Evolutionary conservation across 2,329 filamentous ascomycete species (phyloP).

Genomic region (Gnomoniopsis sp.): DNA sequence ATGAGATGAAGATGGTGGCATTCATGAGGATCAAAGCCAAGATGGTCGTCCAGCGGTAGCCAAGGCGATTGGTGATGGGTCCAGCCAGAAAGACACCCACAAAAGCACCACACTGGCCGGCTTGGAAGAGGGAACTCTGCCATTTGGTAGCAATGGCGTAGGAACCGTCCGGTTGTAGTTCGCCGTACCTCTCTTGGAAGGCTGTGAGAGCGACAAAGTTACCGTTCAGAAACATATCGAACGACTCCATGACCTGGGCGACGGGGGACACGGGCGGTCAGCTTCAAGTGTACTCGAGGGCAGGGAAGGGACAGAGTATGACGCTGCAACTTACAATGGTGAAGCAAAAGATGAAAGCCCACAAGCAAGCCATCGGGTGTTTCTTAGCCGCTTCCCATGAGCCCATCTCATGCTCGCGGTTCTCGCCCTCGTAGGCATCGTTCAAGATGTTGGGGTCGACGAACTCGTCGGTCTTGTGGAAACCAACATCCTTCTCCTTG

Average conservation of each 20-base stretch:
- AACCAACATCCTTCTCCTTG: conserved; percentile 21
- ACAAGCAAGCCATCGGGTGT: conserved; percentile 43
- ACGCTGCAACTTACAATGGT: conserved; percentile 39
- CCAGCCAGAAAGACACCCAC: conserved; percentile 59
- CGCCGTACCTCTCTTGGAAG: conserved; percentile 37
- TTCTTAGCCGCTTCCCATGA: conserved; percentile 34
- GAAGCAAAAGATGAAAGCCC: conserved; percentile 47
- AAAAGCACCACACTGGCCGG: conserved; percentile 56
- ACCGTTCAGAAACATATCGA: conserved; percentile 45
- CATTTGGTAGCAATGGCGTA: conserved; percentile 48
- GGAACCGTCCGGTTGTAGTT: conserved; percentile 20
- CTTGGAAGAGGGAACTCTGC: conserved; percentile 55
- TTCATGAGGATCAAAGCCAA: conserved; percentile 53
- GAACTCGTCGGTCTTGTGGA: conserved; percentile 31
- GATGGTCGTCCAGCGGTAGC: conserved; percentile 58
- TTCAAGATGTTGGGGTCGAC: conserved; percentile 34
- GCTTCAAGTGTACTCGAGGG: neutral
- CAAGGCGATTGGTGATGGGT: conserved; percentile 54
- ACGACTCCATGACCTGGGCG: conserved; percentile 49
- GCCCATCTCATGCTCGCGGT: conserved; percentile 38
- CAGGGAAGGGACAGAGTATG: no score
- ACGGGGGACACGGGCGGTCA: neutral
- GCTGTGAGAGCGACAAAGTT: conserved; percentile 41
- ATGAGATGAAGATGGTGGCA: conserved; percentile 53
- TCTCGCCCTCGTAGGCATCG: conserved; percentile 40